A percentile compares a stretch with the other conserved stretches of the same genome.
phyloP scores from a whole-genome alignment of 2,329 filamentous ascomycete species.

The Trichoderma citrinoviride region DNA sequence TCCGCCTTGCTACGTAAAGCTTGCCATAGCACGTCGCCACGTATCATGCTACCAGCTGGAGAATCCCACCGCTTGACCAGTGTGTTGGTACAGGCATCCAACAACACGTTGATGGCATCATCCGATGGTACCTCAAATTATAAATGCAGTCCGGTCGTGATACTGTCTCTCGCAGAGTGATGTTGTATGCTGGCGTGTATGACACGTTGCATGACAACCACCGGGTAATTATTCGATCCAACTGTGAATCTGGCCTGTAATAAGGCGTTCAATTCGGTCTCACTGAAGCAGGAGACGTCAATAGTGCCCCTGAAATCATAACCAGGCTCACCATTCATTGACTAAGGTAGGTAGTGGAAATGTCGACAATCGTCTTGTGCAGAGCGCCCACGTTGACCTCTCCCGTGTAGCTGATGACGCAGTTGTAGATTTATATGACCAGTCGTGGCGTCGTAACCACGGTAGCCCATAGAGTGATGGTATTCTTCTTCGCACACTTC shows the following conservation, averaged over 20 bases:
- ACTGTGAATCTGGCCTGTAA: background rate
- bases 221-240: background rate
- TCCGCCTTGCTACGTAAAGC: background rate
- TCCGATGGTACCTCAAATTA: too few relatives aligned
- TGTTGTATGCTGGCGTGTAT: background rate
- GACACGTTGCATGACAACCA: background rate
- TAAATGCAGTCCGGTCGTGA: background rate
- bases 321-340: background rate
- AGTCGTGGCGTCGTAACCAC: background rate
- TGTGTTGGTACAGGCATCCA: too few relatives aligned
- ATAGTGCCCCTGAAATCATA: background rate
- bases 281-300: background rate
- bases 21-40: background rate
- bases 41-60: too few relatives aligned
- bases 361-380: background rate
- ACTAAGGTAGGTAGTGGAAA: background rate
- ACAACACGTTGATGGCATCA: too few relatives aligned
- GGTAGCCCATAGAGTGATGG: background rate
- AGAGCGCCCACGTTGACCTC: background rate
- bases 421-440: background rate
- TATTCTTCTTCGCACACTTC: background rate
- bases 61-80: too few relatives aligned
- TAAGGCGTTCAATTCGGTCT: background rate
- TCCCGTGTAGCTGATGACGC: background rate
- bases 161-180: background rate